Conservation (phyloP, 257 asterid genomes). For the Cordia subcordata region DNA sequence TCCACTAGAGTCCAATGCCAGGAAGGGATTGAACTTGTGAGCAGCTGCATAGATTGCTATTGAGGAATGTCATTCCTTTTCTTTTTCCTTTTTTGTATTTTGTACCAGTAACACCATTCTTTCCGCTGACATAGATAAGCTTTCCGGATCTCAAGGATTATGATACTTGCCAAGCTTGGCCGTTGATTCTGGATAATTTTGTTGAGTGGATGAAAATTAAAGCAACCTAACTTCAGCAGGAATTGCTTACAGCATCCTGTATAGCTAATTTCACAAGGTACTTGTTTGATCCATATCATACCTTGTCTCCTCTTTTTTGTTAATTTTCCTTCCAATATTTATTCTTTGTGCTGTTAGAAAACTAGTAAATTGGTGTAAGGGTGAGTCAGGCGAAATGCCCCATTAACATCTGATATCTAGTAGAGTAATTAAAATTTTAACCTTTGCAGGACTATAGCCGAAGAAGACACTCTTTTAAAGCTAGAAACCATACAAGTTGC, state of each 20-base stretch:
- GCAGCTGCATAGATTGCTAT: too few species aligned
- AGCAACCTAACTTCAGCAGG: slow-evolving; percentile 5
- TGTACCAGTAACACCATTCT: neutral
- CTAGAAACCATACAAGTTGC: too few species aligned
- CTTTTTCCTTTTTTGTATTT: neutral
- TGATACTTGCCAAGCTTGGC: slow-evolving; percentile 35
- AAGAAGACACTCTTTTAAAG: too few species aligned
- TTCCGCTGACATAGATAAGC: slow-evolving; percentile 22
- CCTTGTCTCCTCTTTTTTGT: neutral
- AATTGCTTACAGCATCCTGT: neutral
- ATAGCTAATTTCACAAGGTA: slow-evolving; percentile 16
- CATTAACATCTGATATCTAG: too few species aligned
- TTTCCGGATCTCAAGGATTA: slow-evolving; percentile 35
- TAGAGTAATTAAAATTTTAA: too few species aligned
- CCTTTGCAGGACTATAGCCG: too few species aligned
- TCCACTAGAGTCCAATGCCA: too few species aligned
- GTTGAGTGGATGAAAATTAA: slow-evolving; percentile 37
- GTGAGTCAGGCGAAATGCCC: neutral
- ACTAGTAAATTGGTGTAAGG: neutral
- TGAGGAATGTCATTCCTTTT: neutral
- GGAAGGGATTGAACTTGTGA: too few species aligned
- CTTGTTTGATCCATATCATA: neutral
- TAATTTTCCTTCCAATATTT: too few species aligned
- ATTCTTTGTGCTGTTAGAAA: too few species aligned
- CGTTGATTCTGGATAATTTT: slow-evolving; percentile 37